Evolutionary conservation across 305 asterid species (phyloP), one percentile per base, ranked within the genome.

Genomic region (Plantago coronopus): DNA sequence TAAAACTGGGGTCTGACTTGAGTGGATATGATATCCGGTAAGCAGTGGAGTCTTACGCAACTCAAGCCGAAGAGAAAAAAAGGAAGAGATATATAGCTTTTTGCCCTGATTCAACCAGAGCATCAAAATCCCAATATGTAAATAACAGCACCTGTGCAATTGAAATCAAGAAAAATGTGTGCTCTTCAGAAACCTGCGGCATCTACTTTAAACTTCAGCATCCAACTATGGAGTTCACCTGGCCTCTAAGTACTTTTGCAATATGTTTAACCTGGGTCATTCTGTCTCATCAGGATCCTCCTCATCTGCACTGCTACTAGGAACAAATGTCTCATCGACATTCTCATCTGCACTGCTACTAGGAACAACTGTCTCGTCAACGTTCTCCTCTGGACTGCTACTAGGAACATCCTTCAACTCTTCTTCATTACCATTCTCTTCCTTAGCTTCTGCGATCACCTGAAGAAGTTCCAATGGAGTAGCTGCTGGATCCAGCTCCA

Each of bases 401-500:
- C 58, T 53, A 23, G 58, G 57, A 53, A 23, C 42, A 53, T 15
- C 34, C 58, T 25, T 40, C 58, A 53, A 16, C 58, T 23, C 27
- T 37, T 25, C 20, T 53, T 54, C 74, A 34, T 63, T 65, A 40
- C 48, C 64, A 42, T 57, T 60, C 53, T 22, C 73, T 57, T 16
- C 61, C 17, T 69, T 50, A 49, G 57, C 54, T 69, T 69, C 79
- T 12, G 71, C 47, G 14, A 45, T 61, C 62, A 78, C 82, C 71
- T 81, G 90, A 57, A 91, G 81, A 65, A 91, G 93, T 54, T 88
- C 97, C 76, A 80, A 46, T 4, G 98, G 95, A 9, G 87, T 82
- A 58, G 96, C 95, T 12, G 98, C 98, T 12, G 98, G 94, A 71
- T 88, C 98, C 50, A 91, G 90, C 87, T 91, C 98, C 72, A 81